Evolutionary conservation across 768 basidiomycete species (phyloP).

Genomic region (Sarcomyxa edulis): DNA sequence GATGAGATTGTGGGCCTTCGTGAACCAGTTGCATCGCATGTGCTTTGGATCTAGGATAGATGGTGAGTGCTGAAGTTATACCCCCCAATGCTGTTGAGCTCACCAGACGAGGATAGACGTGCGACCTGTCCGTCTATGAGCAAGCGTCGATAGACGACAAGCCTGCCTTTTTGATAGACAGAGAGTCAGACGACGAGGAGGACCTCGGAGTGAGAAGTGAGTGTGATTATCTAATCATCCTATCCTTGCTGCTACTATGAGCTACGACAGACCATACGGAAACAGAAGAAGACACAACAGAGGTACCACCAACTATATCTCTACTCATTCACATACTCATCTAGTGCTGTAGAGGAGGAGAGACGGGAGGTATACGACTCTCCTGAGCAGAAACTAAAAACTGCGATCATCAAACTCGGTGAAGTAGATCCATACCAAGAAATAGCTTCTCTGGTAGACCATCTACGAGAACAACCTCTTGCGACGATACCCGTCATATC

Average conservation of each 20-base stretch:
- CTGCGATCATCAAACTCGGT: constrained; percentile 64
- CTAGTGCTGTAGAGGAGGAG: too few species aligned
- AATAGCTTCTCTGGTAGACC: constrained; percentile 57
- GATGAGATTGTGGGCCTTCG: constrained; percentile 40
- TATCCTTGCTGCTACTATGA: too few species aligned
- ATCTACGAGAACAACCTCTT: constrained; percentile 55
- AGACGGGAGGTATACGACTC: constrained; percentile 61
- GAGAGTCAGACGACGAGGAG: too few species aligned
- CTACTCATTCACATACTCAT: too few species aligned
- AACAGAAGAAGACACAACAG: constrained; percentile 43
- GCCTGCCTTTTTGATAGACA: too few species aligned
- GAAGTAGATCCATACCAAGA: constrained; percentile 78
- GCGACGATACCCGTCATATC: constrained; percentile 59
- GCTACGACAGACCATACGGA: constrained; percentile 46
- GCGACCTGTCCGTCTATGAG: too few species aligned
- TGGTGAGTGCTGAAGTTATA: too few species aligned
- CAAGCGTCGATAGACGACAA: too few species aligned
- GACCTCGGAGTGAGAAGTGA: too few species aligned
- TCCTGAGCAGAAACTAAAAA: constrained; percentile 68
- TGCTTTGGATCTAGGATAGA: constrained; percentile 60
- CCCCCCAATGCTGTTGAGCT: constrained; percentile 4
- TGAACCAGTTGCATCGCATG: constrained; percentile 69
- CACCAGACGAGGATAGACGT: too few species aligned
- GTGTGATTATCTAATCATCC: too few species aligned
- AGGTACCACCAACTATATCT: too few species aligned